Conservation (phyloP, 768 basidiomycete genomes). For the Tricholoma hemisulphureum region DNA sequence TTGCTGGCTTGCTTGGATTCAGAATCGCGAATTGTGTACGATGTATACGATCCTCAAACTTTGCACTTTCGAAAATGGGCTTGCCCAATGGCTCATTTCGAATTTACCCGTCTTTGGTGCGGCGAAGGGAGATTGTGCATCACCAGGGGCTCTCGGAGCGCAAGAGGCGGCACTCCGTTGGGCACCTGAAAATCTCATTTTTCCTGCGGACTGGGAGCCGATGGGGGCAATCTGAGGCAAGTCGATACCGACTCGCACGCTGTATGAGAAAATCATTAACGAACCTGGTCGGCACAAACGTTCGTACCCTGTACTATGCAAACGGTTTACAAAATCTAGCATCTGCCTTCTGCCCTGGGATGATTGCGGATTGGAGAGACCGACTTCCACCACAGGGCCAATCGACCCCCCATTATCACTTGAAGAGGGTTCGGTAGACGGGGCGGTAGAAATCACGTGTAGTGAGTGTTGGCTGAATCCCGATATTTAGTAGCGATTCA, state of each 20-base stretch:
- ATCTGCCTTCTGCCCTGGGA: slow-evolving; percentile 41
- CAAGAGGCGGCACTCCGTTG: slow-evolving; percentile 55
- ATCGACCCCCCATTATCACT: no score
- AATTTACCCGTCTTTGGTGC: slow-evolving; percentile 37
- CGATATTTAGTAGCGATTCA: no score
- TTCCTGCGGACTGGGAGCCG: slow-evolving; percentile 72
- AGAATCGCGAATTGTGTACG: slow-evolving; percentile 66
- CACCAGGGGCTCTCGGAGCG: slow-evolving; percentile 43
- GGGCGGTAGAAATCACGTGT: no score
- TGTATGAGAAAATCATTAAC: neutral
- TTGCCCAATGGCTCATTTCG: slow-evolving; percentile 44
- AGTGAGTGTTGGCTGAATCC: no score
- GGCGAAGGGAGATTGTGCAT: slow-evolving; percentile 49
- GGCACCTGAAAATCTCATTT: slow-evolving; percentile 44
- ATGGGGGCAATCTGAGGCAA: slow-evolving; percentile 73
- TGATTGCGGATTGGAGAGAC: slow-evolving; percentile 43
- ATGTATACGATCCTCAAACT: slow-evolving; percentile 60
- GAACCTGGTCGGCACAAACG: no score
- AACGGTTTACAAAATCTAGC: slow-evolving; percentile 53
- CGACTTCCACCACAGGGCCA: no score
- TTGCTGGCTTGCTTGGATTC: slow-evolving; percentile 42
- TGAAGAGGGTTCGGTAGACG: no score
- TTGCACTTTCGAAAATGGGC: slow-evolving; percentile 41
- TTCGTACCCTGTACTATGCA: slow-evolving; percentile 57
- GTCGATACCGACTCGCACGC: slow-evolving; percentile 58